A percentile compares a stretch with the other conserved stretches of the same genome.
Evolutionary conservation across 805 yeast genomes (phyloP).

Genomic region (Zygosaccharomyces siamensis): DNA sequence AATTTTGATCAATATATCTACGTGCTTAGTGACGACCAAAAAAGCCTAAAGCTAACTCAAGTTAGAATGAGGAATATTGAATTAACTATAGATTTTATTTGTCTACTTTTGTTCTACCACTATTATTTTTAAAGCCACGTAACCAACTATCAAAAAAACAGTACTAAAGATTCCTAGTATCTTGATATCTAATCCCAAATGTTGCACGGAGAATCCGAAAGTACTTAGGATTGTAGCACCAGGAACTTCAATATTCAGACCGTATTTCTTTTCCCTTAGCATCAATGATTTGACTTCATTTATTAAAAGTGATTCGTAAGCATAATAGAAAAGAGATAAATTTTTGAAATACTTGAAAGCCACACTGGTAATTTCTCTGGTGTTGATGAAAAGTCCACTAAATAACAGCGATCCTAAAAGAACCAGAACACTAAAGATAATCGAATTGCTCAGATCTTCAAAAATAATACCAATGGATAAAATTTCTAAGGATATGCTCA

Average conservation of each 20-base stretch:
- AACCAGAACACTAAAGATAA: conserved; percentile 78
- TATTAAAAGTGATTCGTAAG: conserved; percentile 86
- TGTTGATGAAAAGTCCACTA: conserved; percentile 90
- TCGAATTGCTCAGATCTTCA: conserved; percentile 88
- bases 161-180: conserved; percentile 55
- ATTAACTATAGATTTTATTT: background rate
- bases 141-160: conserved; percentile 63
- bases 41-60: no score
- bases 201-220: conserved; percentile 86
- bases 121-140: conserved; percentile 62
- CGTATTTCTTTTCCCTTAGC: conserved; percentile 82
- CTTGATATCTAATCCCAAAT: conserved; percentile 60
- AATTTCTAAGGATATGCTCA: conserved; percentile 80
- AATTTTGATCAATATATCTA: background rate
- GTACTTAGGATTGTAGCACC: conserved; percentile 96
- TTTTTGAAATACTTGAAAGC: conserved; percentile 72
- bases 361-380: conserved; percentile 52
- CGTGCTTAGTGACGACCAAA: conserved; percentile 4
- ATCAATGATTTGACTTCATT: conserved; percentile 88
- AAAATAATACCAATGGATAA: conserved; percentile 82
- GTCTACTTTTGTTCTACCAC: conserved; percentile 68
- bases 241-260: conserved; percentile 90
- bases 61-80: background rate
- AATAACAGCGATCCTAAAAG: conserved; percentile 80
- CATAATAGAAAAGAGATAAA: conserved; percentile 89